These are phyloP conservation scores for Sugiyamaella pinicola DNA, from an alignment of 1,139 yeast genomes.

Conservation along the genomic window DNA sequence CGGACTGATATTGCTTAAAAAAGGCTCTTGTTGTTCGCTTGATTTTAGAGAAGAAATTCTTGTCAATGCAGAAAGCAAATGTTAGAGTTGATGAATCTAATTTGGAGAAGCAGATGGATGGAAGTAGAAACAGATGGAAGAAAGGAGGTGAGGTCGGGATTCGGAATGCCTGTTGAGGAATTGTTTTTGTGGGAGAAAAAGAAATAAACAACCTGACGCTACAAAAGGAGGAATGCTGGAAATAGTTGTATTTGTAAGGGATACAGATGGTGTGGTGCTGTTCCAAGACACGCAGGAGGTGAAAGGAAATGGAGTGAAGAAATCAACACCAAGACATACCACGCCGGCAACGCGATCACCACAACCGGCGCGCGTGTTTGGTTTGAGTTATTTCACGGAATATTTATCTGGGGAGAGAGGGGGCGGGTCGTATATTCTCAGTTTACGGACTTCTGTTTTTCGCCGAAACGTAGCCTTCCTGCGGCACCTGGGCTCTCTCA, in stretches of 20 bases:
- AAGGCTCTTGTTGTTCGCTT: background rate
- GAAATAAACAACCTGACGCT: background rate
- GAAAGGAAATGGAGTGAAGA: too few relatives aligned
- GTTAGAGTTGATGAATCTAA: background rate
- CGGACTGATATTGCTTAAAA: background rate
- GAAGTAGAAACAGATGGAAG: background rate
- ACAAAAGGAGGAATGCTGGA: background rate
- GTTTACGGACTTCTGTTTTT: too few relatives aligned
- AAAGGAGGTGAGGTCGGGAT: background rate
- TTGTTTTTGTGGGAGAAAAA: background rate
- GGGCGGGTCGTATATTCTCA: too few relatives aligned
- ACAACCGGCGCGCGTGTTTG: too few relatives aligned
- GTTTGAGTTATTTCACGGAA: too few relatives aligned
- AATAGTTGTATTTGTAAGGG: background rate
- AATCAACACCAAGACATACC: too few relatives aligned
- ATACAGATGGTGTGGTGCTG: too few relatives aligned
- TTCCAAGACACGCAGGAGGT: too few relatives aligned
- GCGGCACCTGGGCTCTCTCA: too few relatives aligned
- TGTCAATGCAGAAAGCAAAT: background rate
- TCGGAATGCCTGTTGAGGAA: background rate
- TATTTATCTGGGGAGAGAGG: too few relatives aligned
- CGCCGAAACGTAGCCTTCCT: too few relatives aligned
- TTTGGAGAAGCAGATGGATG: background rate
- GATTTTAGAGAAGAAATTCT: background rate
- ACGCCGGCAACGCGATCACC: too few relatives aligned